Base-by-base conservation (phyloP, 495 filamentous ascomycete genomes). In the Xylaria nigripes region DNA sequence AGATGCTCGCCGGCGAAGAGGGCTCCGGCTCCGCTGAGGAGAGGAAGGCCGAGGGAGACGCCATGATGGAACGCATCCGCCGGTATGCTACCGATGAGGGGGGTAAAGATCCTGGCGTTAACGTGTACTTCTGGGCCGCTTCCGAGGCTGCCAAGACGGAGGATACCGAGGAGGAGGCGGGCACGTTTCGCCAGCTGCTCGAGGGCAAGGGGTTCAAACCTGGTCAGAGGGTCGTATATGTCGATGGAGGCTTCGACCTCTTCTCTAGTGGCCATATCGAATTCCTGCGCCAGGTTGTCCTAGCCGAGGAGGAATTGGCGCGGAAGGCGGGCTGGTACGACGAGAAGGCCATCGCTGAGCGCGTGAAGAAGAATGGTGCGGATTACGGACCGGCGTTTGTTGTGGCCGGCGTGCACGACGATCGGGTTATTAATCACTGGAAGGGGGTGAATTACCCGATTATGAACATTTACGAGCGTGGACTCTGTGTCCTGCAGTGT, bases 361-460 rank as follows among this genome's bases (percentile, higher is more conserved):
- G 89, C 44, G 60, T 83, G 47, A 72, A 75, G 12, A 81, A 83
- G 48, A 18, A 2, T 1, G 83, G 81, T 5, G 76, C 74, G 30
- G 87, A 95, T 63, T 93, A 92, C 65, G 76, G 79, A 0, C 87
- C 90, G 0, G 84, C 82, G 16, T 99, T 87, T 65, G 78, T 99
- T 44, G 81, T 97, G 57, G 90, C 86, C 6, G 93, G 93, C 23
- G 83, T 99, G 24, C 94, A 99, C 64, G 86, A 94, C 63, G 93
- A 99, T 69, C 79, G 84, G 56, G 90, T 92, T 40, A 93, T 99
- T 65, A 97, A 97, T 69, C 68, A 83, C 60, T 92, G 87, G 86
- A 96, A 97, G 72, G 91, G 94, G 9, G 73, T 96, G 58, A 99
- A 99, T 69, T 97, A 96, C 66, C 93, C 93, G 1, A 96, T 99